Conservation (phyloP, 768 basidiomycete genomes). For the Kwoniella bestiolae region DNA sequence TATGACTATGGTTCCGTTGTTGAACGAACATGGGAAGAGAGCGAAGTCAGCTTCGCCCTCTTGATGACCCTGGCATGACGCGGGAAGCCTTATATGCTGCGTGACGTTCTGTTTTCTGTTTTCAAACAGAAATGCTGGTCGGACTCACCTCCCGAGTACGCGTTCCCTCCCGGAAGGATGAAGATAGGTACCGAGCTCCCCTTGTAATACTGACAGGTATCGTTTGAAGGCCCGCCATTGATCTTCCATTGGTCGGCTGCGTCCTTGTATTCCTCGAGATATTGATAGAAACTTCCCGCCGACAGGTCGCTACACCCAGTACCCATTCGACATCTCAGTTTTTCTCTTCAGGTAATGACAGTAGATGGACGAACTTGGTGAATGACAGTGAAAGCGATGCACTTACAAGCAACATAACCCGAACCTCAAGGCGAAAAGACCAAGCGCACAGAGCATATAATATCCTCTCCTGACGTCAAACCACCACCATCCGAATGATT, state of each 20-base stretch:
- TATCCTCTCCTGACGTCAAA: constrained; percentile 26
- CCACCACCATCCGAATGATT: constrained; percentile 24
- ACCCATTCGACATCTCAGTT: background rate
- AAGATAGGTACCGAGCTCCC: constrained; percentile 24
- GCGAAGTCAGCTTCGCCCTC: no score
- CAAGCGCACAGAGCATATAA: constrained; percentile 17
- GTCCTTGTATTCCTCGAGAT: constrained; percentile 21
- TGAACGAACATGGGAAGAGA: no score
- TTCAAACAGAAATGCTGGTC: background rate
- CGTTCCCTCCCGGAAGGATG: constrained; percentile 7
- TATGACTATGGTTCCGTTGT: no score
- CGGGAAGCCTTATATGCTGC: no score
- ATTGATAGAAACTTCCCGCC: constrained; percentile 6
- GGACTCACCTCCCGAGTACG: constrained; percentile 27
- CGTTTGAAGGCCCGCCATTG: constrained; percentile 22
- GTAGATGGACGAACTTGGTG: no score
- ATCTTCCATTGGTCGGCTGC: constrained; percentile 3
- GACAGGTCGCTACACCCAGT: constrained; percentile 16
- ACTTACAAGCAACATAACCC: constrained; percentile 28
- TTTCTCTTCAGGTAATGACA: background rate
- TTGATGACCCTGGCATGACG: no score
- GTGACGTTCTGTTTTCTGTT: no score
- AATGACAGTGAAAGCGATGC: background rate
- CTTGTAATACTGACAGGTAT: constrained; percentile 33
- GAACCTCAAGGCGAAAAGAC: constrained; percentile 17